Percentiles rank a stretch among this genome's conserved stretches.
phyloP scores from a whole-genome alignment of 768 basidiomycete species.

The Lactarius evosmus region DNA sequence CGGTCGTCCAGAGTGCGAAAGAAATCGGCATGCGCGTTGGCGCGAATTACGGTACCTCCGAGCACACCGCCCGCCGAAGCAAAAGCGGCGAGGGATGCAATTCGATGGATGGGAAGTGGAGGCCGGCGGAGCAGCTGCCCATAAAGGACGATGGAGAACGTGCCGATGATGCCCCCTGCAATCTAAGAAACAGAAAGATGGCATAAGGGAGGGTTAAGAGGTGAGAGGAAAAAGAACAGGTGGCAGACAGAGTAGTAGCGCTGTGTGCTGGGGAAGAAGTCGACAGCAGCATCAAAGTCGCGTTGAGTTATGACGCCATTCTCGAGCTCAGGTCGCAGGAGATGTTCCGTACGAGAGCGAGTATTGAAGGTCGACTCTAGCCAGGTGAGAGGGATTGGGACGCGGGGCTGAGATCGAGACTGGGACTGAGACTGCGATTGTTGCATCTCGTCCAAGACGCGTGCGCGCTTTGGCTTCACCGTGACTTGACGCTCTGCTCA shows the following conservation, averaged over 20 bases:
- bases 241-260: slow-evolving; percentile 44
- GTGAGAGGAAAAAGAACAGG: slow-evolving; percentile 16
- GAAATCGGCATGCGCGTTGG: slow-evolving; percentile 35
- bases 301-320: slow-evolving; percentile 46
- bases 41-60: slow-evolving; percentile 34
- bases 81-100: slow-evolving; percentile 30
- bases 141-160: slow-evolving; percentile 32
- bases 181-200: slow-evolving; percentile 31
- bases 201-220: slow-evolving; percentile 9
- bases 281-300: slow-evolving; percentile 55
- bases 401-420: slow-evolving; percentile 11
- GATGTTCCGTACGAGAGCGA: slow-evolving; percentile 41
- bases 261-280: slow-evolving; percentile 52
- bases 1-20: slow-evolving; percentile 34
- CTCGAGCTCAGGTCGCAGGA: slow-evolving; percentile 52
- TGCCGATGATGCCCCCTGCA: slow-evolving; percentile 31
- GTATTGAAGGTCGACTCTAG: slow-evolving; percentile 46
- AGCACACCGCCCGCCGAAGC: slow-evolving; percentile 34
- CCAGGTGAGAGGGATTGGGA: slow-evolving; percentile 40
- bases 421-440: slow-evolving; percentile 10
- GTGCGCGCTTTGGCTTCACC: slow-evolving; percentile 13
- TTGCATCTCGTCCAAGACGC: background rate
- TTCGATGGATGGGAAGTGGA: slow-evolving; percentile 32
- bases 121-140: slow-evolving; percentile 32
- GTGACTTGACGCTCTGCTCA: background rate